Percentiles rank a stretch among this genome's conserved stretches.
phyloP scores from a whole-genome alignment of 1,284 basidiomycete genomes.

The Ganoderma sp. region DNA sequence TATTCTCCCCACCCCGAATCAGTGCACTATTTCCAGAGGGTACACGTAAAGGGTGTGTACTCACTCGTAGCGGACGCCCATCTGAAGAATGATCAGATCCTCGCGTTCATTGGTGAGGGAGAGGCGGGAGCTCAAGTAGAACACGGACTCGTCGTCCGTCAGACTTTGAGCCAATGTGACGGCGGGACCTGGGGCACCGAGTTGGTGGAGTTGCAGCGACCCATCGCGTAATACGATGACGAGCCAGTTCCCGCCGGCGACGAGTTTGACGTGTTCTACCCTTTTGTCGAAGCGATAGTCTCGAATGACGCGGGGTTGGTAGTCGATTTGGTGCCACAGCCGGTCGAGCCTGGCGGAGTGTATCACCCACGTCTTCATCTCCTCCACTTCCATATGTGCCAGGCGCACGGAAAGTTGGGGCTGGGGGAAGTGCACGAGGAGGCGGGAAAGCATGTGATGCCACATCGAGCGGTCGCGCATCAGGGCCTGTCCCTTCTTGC shows the following conservation, averaged over 20 bases:
- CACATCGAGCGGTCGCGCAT: constrained; percentile 28
- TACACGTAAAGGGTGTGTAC: constrained; percentile 7
- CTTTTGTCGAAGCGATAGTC: constrained; percentile 21
- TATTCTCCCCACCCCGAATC: constrained; percentile 1
- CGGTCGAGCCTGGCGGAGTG: constrained; percentile 27
- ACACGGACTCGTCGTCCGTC: constrained; percentile 31
- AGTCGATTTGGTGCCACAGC: constrained; percentile 26
- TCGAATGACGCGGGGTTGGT: constrained; percentile 18
- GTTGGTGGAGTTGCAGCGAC: constrained; percentile 29
- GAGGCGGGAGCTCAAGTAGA: constrained; percentile 31
- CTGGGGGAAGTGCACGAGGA: constrained; percentile 26
- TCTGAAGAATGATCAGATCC: constrained; percentile 31
- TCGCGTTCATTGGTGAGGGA: constrained; percentile 29
- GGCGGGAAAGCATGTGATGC: constrained; percentile 25
- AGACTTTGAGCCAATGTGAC: constrained; percentile 24
- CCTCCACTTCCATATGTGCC: constrained; percentile 15
- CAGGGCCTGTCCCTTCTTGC: constrained; percentile 20
- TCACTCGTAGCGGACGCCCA: constrained; percentile 32
- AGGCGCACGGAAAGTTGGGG: constrained; percentile 23
- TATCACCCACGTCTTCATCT: constrained; percentile 23
- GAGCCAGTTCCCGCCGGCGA: constrained; percentile 29
- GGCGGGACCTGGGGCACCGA: constrained; percentile 24
- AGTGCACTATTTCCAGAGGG: background rate
- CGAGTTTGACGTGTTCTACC: constrained; percentile 29
- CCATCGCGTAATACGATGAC: constrained; percentile 29